phyloP scores from a whole-genome alignment of 306 rosid genomes.

The Arachis stenosperma region DNA sequence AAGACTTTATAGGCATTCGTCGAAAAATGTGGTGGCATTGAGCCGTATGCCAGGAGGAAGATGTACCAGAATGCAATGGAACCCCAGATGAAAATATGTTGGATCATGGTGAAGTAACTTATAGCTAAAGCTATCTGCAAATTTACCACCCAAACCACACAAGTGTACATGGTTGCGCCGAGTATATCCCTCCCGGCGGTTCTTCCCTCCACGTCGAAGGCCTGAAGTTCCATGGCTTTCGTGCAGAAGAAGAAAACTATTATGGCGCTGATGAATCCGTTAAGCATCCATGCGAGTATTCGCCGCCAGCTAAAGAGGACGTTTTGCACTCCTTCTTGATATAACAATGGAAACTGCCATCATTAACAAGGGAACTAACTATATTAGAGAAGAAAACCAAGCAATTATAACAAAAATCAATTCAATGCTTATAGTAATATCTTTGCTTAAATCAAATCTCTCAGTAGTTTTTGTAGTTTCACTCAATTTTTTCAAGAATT shows the following conservation, averaged over 20 bases:
- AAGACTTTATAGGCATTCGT: slow-evolving; percentile 15
- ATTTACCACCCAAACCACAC: slow-evolving; percentile 91
- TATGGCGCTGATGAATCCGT: slow-evolving; percentile 69
- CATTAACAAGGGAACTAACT: slow-evolving; percentile 30
- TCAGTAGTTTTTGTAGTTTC: too few relatives aligned
- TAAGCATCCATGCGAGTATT: slow-evolving; percentile 86
- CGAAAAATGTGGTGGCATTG: neutral
- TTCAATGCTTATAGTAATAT: slow-evolving; percentile 1
- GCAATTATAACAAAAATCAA: neutral
- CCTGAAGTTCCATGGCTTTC: slow-evolving; percentile 63
- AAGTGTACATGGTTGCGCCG: slow-evolving; percentile 82
- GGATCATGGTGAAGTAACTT: slow-evolving; percentile 31
- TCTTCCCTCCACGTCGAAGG: slow-evolving; percentile 70
- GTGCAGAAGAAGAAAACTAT: slow-evolving; percentile 85
- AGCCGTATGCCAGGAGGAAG: slow-evolving; percentile 33
- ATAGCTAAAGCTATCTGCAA: slow-evolving; percentile 66
- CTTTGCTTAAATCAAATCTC: neutral
- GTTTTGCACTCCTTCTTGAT: slow-evolving; percentile 97
- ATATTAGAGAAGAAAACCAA: slow-evolving; percentile 24
- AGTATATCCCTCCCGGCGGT: slow-evolving; percentile 83
- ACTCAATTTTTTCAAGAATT: too few relatives aligned
- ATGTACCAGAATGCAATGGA: slow-evolving; percentile 22
- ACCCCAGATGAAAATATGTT: slow-evolving; percentile 26
- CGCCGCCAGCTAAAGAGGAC: slow-evolving; percentile 91
- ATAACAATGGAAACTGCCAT: slow-evolving; percentile 84